Percentiles rank a stretch among this genome's conserved stretches.
phyloP scores from a whole-genome alignment of 768 basidiomycete genomes.

The Steccherinum ochraceum region DNA sequence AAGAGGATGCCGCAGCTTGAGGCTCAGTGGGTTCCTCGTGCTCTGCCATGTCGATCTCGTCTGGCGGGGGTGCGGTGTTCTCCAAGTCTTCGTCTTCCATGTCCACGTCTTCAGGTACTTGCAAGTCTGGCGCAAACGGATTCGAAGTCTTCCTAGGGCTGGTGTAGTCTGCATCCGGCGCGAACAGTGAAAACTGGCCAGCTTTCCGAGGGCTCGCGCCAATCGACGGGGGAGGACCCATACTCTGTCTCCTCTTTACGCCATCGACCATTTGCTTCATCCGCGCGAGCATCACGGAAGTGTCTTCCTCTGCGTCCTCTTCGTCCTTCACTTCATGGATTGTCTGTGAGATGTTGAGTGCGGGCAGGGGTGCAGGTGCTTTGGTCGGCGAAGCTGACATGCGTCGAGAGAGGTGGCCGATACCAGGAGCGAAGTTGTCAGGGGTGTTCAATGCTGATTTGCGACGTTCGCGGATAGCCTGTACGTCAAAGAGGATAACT shows the following conservation, averaged over 20 bases:
- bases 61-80: neutral
- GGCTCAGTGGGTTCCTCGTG: neutral
- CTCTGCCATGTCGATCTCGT: slow-evolving; percentile 1
- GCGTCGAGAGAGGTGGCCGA: slow-evolving; percentile 28
- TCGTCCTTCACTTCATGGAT: slow-evolving; percentile 9
- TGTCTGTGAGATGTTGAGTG: neutral
- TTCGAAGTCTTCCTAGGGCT: slow-evolving; percentile 2
- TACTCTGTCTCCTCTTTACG: slow-evolving; percentile 29
- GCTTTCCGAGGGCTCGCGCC: slow-evolving; percentile 16
- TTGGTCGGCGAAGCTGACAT: slow-evolving; percentile 14
- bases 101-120: slow-evolving; percentile 13
- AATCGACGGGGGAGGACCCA: slow-evolving; percentile 13
- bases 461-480: slow-evolving; percentile 60
- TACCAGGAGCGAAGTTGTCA: slow-evolving; percentile 46
- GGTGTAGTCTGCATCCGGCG: slow-evolving; percentile 8
- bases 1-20: slow-evolving; percentile 3
- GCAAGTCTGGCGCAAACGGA: no score
- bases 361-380: slow-evolving; percentile 12
- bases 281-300: slow-evolving; percentile 27
- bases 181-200: slow-evolving; percentile 17
- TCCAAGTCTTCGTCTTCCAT: slow-evolving; percentile 5
- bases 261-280: slow-evolving; percentile 32
- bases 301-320: slow-evolving; percentile 27
- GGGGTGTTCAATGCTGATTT: slow-evolving; percentile 48
- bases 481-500: neutral